A percentile compares a stretch with the other conserved stretches of the same genome.
These are phyloP conservation scores for Olyra latifolia DNA, from an alignment of 176 grass and related monocot species.

Conservation along the genomic window DNA sequence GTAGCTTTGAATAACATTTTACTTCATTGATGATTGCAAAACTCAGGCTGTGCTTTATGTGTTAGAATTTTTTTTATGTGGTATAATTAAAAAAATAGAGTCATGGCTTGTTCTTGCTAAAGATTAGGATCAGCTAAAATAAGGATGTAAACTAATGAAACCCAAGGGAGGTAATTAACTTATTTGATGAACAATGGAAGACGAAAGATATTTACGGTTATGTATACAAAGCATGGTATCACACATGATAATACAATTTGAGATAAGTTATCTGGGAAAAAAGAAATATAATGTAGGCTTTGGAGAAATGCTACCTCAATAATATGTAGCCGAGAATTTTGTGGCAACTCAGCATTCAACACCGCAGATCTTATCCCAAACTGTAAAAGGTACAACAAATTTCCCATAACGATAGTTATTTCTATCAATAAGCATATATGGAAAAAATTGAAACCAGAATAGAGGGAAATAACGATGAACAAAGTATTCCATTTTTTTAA, in stretches of 20 bases:
- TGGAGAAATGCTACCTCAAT: conserved; percentile 60
- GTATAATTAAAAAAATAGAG: neutral
- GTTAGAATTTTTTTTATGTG: neutral
- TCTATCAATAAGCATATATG: neutral
- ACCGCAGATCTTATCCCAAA: conserved; percentile 91
- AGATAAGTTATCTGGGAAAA: neutral
- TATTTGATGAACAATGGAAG: neutral
- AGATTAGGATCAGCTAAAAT: neutral
- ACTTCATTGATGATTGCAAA: neutral
- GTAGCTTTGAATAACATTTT: conserved; percentile 21
- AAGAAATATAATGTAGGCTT: conserved; percentile 22
- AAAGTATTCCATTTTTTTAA: neutral
- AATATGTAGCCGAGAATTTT: conserved; percentile 98
- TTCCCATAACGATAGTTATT: neutral
- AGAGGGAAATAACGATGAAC: conserved; percentile 12
- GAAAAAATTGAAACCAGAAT: conserved; percentile 1
- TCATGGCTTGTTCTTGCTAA: neutral
- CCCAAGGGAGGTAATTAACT: neutral
- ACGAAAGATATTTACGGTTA: neutral
- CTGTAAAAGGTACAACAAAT: conserved; percentile 40
- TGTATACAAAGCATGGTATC: conserved; percentile 10
- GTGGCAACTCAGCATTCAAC: conserved; percentile 94
- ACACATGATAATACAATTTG: conserved; percentile 18
- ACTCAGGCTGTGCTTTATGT: neutral
- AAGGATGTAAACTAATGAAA: neutral